Conservation (phyloP, 345 rosid genomes). For the Clarkia xantiana region DNA sequence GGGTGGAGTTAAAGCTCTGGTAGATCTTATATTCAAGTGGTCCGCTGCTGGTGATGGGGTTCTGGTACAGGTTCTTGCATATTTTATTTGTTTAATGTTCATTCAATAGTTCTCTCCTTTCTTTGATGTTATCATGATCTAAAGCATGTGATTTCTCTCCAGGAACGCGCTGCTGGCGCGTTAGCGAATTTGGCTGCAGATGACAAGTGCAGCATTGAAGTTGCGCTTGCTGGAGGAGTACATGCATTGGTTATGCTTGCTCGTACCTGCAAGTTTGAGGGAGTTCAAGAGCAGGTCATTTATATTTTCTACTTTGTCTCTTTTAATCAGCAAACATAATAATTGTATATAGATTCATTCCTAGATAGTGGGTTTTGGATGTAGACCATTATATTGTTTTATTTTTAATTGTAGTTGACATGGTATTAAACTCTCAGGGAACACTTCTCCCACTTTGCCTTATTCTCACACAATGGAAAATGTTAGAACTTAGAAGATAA, state of each 20-base stretch:
- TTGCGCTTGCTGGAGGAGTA: conserved; percentile 61
- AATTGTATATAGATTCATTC: no score
- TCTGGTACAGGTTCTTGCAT: conserved; percentile 25
- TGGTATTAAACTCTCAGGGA: no score
- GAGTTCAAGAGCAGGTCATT: conserved; percentile 77
- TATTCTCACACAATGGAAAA: no score
- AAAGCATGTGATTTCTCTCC: conserved; percentile 5
- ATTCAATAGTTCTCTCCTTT: conserved; percentile 2
- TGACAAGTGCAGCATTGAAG: conserved; percentile 73
- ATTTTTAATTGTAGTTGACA: no score
- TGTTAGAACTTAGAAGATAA: no score
- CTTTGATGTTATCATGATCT: neutral
- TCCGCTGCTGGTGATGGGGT: conserved; percentile 66
- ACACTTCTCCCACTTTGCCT: no score
- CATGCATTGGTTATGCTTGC: conserved; percentile 75
- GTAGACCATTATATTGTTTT: no score
- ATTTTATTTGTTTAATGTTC: neutral
- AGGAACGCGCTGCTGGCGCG: conserved; percentile 90
- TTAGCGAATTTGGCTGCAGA: conserved; percentile 83
- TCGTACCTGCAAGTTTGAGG: conserved; percentile 64
- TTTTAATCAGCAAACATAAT: no score
- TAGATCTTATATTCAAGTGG: conserved; percentile 75
- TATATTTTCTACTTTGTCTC: neutral
- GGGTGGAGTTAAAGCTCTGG: conserved; percentile 66
- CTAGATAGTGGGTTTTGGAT: no score